Conservation (phyloP, 2,329 filamentous ascomycete genomes). For the Penicillium frequentans region DNA sequence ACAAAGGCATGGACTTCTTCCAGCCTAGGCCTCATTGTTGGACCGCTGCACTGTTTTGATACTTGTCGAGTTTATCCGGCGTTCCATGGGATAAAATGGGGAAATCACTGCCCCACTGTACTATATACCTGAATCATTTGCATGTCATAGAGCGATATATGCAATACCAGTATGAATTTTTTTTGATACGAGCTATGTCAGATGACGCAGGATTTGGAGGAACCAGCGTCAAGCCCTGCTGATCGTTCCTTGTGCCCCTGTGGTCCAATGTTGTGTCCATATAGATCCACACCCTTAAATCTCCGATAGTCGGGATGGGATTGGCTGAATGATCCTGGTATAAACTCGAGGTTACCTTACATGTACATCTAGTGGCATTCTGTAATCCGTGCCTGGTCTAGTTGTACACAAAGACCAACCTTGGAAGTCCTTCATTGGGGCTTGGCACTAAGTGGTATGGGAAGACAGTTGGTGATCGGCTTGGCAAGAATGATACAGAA, state of each 20-base stretch:
- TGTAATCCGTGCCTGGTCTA: neutral
- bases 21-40: neutral
- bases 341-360: neutral
- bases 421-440: neutral
- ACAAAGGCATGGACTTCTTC: neutral
- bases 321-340: neutral
- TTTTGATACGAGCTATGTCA: neutral
- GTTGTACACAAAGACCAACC: neutral
- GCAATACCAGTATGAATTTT: neutral
- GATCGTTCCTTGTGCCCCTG: neutral
- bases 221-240: neutral
- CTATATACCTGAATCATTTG: conserved; percentile 2
- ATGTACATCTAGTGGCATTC: neutral
- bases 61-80: neutral
- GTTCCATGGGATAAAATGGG: neutral
- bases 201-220: neutral
- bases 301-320: neutral
- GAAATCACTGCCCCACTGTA: neutral
- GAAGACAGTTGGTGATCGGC: neutral
- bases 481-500: neutral
- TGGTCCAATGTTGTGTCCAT: neutral
- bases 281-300: neutral
- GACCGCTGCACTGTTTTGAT: neutral
- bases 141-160: neutral
- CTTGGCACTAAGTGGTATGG: neutral